Evolutionary conservation across 2,329 filamentous ascomycete genomes (phyloP).

Genomic region (Dactylellina haptotyla): DNA sequence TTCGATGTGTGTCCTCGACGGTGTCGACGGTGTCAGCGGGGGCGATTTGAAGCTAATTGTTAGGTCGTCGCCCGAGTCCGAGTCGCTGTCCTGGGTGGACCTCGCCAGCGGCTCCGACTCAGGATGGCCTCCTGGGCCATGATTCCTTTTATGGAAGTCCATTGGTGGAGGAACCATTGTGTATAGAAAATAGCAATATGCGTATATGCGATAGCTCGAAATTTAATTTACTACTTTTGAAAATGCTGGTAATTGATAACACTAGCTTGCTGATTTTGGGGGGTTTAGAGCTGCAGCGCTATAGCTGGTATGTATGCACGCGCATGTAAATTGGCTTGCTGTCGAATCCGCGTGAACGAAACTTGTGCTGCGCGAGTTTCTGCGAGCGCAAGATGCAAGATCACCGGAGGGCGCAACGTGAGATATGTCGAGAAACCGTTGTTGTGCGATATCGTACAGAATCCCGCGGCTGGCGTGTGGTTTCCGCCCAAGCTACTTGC

Average conservation of each 20-base stretch:
- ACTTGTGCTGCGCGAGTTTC: neutral
- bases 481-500: too few relatives aligned
- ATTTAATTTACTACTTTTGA: too few relatives aligned
- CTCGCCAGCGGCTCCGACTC: neutral
- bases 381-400: neutral
- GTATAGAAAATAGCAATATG: neutral
- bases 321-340: too few relatives aligned
- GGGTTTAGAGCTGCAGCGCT: neutral
- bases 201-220: neutral
- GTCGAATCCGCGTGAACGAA: slow-evolving; percentile 1
- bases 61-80: neutral
- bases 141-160: slow-evolving; percentile 12
- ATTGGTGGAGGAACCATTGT: neutral
- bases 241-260: too few relatives aligned
- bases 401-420: slow-evolving; percentile 10
- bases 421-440: neutral
- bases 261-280: too few relatives aligned
- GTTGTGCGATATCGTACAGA: neutral
- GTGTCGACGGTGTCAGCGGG: neutral
- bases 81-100: neutral
- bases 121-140: neutral
- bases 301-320: neutral
- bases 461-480: too few relatives aligned
- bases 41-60: neutral
- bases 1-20: neutral